Evolutionary conservation across 2,329 filamentous ascomycete genomes (phyloP).

Genomic region (Alternaria conjuncta): DNA sequence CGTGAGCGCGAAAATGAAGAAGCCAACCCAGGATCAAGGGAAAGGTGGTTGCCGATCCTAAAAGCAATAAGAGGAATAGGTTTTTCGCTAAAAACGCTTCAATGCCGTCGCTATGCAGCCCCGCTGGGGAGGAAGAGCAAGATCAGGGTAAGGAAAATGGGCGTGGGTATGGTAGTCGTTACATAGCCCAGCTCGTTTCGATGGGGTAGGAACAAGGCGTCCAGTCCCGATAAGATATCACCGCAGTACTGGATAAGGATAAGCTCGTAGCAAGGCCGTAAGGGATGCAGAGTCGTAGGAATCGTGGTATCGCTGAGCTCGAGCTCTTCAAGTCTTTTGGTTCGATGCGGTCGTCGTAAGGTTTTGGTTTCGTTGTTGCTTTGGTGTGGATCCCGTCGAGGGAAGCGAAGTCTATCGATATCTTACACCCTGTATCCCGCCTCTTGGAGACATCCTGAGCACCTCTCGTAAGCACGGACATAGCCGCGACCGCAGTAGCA

Average conservation of each 20-base stretch:
- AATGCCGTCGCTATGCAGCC: slow-evolving; percentile 47
- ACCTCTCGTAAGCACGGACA: slow-evolving; percentile 52
- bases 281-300: slow-evolving; percentile 18
- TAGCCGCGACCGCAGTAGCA: slow-evolving; percentile 49
- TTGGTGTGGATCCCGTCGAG: neutral
- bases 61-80: neutral
- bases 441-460: slow-evolving; percentile 51
- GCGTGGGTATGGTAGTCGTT: neutral
- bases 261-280: neutral
- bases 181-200: neutral
- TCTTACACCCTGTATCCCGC: slow-evolving; percentile 44
- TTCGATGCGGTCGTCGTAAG: slow-evolving; percentile 1
- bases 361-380: slow-evolving; percentile 17
- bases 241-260: neutral
- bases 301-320: slow-evolving; percentile 45
- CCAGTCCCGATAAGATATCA: neutral
- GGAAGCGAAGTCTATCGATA: neutral
- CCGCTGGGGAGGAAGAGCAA: slow-evolving; percentile 18
- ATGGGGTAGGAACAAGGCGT: neutral
- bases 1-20: neutral
- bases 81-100: slow-evolving; percentile 43
- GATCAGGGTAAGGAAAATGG: slow-evolving; percentile 26
- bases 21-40: slow-evolving; percentile 1
- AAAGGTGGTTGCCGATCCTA: slow-evolving; percentile 3
- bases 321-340: slow-evolving; percentile 46